Evolutionary conservation across 2,329 filamentous ascomycete species (phyloP), one percentile per base, ranked within the genome.

Genomic region (Septoria petroselini): DNA sequence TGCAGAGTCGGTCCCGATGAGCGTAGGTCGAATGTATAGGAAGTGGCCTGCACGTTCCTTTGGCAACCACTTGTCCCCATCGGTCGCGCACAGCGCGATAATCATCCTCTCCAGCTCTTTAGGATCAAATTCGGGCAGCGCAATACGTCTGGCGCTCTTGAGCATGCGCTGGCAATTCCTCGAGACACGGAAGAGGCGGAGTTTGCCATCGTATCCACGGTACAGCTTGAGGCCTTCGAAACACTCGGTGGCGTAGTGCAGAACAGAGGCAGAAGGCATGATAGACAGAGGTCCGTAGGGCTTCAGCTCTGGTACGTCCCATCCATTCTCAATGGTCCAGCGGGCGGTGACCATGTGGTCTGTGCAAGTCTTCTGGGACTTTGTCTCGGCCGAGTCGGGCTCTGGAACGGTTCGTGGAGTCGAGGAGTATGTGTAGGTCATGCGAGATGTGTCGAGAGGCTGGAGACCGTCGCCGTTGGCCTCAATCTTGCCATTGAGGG

Each of bases 161-260:
- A 76, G 69, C 69, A 83, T 82, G 59, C 88, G 83, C 58, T 76
- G 74, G 63, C 82, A 81, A 70, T 91, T 91, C 65, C 81, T 77
- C 59, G 84, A 74, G 0, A 86, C 84, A n/a, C 87, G 83, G 78
- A 91, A 91, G 48, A 91, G 73, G 52, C 87, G 83, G 48, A 91
- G 77, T 62, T 79, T 80, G 61, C 84, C 84, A 67, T 91, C 86
- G 58, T 79, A 70, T 67, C 83, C 72, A 65, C 81, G 83, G 68
- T 82, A 81, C 38, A 81, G 81, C 71, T 94, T 95, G 73, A 84
- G 77, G 9, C 89, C 89, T 72, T 95, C 89, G 72, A 94, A 95
- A 70, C 89, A 94, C 71, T 91, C 86, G 40, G 88, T 94, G 8
- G 88, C 89, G 71, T 95, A 95, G 76, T 95, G 89, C 53, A 95